A percentile compares a stretch with the other conserved stretches of the same genome.
Conservation (phyloP, 306 rosid genomes). For the Malus sieversii region DNA sequence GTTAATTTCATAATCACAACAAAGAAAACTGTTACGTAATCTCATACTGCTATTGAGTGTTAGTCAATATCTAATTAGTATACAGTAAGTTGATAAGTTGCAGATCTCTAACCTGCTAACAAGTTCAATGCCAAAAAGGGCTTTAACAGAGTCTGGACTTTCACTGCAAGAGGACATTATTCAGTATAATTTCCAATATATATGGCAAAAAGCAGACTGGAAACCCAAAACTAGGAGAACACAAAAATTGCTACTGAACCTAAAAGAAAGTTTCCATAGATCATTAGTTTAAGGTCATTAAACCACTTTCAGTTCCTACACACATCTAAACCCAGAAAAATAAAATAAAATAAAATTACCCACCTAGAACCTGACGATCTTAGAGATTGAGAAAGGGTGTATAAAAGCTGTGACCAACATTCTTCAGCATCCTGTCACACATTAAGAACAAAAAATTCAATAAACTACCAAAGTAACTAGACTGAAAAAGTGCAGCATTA, state of each 20-base stretch:
- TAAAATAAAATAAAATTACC: not conserved
- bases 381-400: conserved; percentile 93
- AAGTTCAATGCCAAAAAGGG: conserved; percentile 75
- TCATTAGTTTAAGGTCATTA: not conserved
- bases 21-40: not conserved
- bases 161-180: conserved; percentile 53
- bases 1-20: not conserved
- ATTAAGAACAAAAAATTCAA: conserved; percentile 15
- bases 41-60: not conserved
- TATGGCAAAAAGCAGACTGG: not conserved
- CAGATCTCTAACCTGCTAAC: conserved; percentile 60
- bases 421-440: conserved; percentile 91
- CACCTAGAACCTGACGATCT: conserved; percentile 75
- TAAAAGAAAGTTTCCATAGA: not conserved
- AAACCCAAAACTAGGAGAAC: not conserved
- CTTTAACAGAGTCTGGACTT: conserved; percentile 66
- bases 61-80: not conserved
- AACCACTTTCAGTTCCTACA: conserved; percentile 3
- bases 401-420: conserved; percentile 97
- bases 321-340: not conserved
- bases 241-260: not conserved
- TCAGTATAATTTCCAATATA: not conserved
- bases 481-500: not conserved
- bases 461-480: conserved; percentile 5
- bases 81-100: not conserved